Conservation (phyloP, 2,329 filamentous ascomycete species). For the Eutypella sp. region DNA sequence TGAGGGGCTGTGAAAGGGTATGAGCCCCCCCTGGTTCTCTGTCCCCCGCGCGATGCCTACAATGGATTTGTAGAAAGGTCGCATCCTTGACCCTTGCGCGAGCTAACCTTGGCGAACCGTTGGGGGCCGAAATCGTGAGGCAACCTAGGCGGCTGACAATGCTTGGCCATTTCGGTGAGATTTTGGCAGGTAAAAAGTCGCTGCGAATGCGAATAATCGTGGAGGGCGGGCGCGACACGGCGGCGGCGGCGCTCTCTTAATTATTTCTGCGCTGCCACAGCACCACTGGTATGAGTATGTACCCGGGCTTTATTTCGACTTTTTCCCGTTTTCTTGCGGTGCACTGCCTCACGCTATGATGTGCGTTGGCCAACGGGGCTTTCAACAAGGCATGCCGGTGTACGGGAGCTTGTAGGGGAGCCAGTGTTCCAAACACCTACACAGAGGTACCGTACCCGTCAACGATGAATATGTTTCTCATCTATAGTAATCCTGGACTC, state of each 20-base stretch:
- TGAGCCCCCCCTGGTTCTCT: too few species aligned
- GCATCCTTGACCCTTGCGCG: too few species aligned
- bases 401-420: not conserved
- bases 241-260: constrained; percentile 5
- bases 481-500: too few species aligned
- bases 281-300: not conserved
- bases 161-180: constrained; percentile 20
- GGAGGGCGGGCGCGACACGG: constrained; percentile 22
- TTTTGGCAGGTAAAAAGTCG: constrained; percentile 13
- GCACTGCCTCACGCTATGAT: not conserved
- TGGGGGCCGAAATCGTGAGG: constrained; percentile 13
- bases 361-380: constrained; percentile 1
- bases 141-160: constrained; percentile 1
- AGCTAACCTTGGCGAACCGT: constrained; percentile 7
- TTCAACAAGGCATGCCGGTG: constrained; percentile 11
- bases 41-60: too few species aligned
- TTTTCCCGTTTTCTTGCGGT: not conserved
- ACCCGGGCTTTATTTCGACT: not conserved
- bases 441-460: not conserved
- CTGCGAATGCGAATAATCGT: constrained; percentile 5
- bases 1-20: not conserved
- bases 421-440: not conserved
- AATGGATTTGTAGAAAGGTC: too few species aligned
- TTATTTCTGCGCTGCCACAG: not conserved
- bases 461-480: not conserved